These are phyloP conservation scores for Maudiozyma bulderi DNA, from an alignment of 805 yeast species.

Conservation along the genomic window DNA sequence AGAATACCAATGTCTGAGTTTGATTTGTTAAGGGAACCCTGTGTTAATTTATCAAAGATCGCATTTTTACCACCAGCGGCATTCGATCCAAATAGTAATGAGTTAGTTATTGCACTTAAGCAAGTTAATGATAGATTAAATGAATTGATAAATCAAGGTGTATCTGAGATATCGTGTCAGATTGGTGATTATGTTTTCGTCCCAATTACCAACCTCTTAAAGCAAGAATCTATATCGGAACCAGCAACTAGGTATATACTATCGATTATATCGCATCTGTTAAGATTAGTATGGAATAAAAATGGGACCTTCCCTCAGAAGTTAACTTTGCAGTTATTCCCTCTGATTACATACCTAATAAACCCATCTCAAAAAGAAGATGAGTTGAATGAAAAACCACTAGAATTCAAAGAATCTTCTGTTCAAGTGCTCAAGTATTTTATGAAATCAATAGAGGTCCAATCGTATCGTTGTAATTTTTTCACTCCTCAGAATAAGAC, in stretches of 20 bases:
- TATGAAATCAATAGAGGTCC: constrained; percentile 27
- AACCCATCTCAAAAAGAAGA: constrained; percentile 23
- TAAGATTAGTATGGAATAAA: constrained; percentile 39
- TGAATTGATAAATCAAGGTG: background rate
- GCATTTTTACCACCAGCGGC: constrained; percentile 33
- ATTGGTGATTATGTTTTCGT: constrained; percentile 55
- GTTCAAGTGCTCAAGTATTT: constrained; percentile 24
- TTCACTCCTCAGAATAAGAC: constrained; percentile 13
- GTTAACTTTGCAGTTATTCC: constrained; percentile 37
- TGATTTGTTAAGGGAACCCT: constrained; percentile 31
- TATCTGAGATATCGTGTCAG: constrained; percentile 25
- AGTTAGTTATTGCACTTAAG: constrained; percentile 28
- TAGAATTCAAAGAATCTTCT: constrained; percentile 29
- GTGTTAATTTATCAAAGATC: constrained; percentile 36
- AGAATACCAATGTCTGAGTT: constrained; percentile 9
- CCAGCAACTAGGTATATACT: constrained; percentile 38
- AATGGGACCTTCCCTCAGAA: constrained; percentile 30
- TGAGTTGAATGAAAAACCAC: constrained; percentile 5
- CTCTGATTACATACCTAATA: constrained; percentile 37
- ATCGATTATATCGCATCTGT: constrained; percentile 35
- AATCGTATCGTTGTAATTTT: constrained; percentile 13
- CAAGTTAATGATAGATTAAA: constrained; percentile 25
- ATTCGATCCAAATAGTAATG: constrained; percentile 27
- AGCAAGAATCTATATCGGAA: constrained; percentile 38
- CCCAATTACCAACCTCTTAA: constrained; percentile 47